A percentile compares a stretch with the other conserved stretches of the same genome.
Conservation (phyloP, 1,284 basidiomycete genomes). For the Taiwanofungus camphoratus region DNA sequence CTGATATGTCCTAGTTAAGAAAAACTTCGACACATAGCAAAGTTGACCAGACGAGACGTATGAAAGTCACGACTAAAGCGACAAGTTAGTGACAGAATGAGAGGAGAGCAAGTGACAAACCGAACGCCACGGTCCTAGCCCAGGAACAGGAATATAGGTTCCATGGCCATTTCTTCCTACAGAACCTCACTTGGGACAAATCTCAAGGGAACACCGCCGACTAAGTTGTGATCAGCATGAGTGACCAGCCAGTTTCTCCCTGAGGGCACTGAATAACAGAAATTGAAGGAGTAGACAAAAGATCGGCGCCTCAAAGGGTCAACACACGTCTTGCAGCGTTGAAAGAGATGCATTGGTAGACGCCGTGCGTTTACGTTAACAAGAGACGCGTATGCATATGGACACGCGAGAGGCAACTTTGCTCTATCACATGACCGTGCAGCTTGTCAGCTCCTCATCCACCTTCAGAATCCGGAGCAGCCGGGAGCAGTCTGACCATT, state of each 20-base stretch:
- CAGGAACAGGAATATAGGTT: conserved; percentile 34
- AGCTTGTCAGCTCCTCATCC: too few relatives aligned
- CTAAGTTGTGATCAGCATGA: background rate
- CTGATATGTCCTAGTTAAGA: conserved; percentile 34
- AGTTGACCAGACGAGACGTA: conserved; percentile 37
- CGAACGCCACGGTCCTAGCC: conserved; percentile 33
- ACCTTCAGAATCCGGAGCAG: too few relatives aligned
- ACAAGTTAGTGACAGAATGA: conserved; percentile 1
- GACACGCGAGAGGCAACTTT: too few relatives aligned
- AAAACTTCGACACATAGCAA: conserved; percentile 37
- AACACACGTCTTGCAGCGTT: too few relatives aligned
- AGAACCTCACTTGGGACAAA: too few relatives aligned
- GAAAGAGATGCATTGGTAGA: too few relatives aligned
- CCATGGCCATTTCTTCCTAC: too few relatives aligned
- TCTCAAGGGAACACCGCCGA: background rate
- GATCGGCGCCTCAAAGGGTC: too few relatives aligned
- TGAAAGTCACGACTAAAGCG: conserved; percentile 31
- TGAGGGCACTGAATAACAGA: background rate
- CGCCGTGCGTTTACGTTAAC: too few relatives aligned
- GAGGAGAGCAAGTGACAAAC: conserved; percentile 28
- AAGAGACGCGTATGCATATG: too few relatives aligned
- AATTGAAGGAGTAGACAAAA: background rate
- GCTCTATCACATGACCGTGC: too few relatives aligned
- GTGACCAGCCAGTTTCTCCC: background rate
- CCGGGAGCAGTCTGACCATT: too few relatives aligned